Evolutionary conservation across 2,329 filamentous ascomycete genomes (phyloP).

Genomic region (Sporothrix luriei): DNA sequence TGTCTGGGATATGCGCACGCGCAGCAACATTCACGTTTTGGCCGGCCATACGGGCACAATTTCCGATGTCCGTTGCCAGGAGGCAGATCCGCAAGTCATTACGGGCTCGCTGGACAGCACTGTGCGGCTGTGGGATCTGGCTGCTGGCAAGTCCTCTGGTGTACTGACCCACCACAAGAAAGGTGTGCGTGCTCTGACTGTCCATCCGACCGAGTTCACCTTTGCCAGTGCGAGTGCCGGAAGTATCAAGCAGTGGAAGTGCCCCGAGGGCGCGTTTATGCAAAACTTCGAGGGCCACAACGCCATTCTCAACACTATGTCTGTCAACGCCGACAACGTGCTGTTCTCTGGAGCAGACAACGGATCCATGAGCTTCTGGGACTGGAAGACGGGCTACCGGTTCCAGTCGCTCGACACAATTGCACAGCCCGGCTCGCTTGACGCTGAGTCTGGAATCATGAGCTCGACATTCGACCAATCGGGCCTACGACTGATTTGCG

Average conservation of each 20-base stretch:
- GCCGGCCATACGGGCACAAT: conserved; percentile 89
- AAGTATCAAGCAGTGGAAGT: conserved; percentile 99
- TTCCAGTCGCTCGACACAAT: conserved; percentile 90
- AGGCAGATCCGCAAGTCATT: conserved; percentile 94
- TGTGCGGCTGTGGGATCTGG: conserved; percentile 91
- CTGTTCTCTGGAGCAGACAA: conserved; percentile 95
- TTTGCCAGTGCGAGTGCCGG: conserved; percentile 91
- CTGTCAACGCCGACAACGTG: conserved; percentile 93
- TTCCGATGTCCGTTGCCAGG: conserved; percentile 86
- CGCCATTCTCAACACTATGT: conserved; percentile 89
- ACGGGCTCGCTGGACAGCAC: conserved; percentile 90
- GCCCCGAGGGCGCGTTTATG: conserved; percentile 97
- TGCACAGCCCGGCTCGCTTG: conserved; percentile 89
- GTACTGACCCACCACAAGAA: conserved; percentile 99
- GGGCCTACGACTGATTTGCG: conserved; percentile 84
- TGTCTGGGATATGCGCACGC: conserved; percentile 98
- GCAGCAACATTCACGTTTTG: conserved; percentile 93
- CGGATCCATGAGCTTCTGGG: conserved; percentile 96
- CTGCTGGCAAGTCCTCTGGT: conserved; percentile 93
- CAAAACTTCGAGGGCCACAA: conserved; percentile 98
- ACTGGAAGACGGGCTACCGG: conserved; percentile 94
- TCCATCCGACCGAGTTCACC: conserved; percentile 91
- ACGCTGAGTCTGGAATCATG: conserved; percentile 95
- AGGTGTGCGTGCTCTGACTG: conserved; percentile 80
- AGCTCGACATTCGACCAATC: conserved; percentile 89